These are phyloP conservation scores for Chrysopogon serrulatus DNA, from an alignment of 176 grass and related monocot species.

Conservation along the genomic window DNA sequence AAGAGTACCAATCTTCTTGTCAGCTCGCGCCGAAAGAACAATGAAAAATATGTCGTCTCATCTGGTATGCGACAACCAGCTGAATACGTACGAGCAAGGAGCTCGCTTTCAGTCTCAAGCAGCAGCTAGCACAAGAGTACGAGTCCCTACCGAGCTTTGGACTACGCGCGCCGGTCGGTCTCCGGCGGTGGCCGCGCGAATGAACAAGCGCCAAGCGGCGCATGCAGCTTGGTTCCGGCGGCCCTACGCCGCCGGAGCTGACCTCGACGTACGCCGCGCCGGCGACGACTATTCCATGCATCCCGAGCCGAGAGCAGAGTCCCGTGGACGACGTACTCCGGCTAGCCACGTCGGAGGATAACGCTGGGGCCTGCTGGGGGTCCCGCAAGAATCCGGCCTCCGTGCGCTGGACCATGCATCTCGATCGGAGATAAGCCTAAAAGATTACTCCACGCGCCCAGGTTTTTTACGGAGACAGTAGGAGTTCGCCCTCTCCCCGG, in stretches of 20 bases:
- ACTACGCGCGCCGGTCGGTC: neutral
- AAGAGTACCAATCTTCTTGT: too few species aligned
- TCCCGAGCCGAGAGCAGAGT: too few species aligned
- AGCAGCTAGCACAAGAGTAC: too few species aligned
- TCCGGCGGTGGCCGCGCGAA: neutral
- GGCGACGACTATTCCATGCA: neutral
- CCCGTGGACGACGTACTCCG: slow-evolving; percentile 6
- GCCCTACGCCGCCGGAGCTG: neutral
- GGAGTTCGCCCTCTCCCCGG: too few species aligned
- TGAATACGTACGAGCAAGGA: too few species aligned
- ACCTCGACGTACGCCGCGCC: neutral
- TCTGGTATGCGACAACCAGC: too few species aligned
- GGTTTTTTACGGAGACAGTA: too few species aligned
- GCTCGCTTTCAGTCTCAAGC: neutral
- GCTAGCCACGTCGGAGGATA: slow-evolving; percentile 23
- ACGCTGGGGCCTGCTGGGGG: neutral
- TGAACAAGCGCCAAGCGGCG: neutral
- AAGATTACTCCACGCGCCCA: too few species aligned
- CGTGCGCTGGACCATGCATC: too few species aligned
- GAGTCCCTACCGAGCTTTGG: neutral
- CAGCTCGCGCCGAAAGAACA: too few species aligned
- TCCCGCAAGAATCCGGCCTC: neutral
- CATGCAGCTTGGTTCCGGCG: neutral
- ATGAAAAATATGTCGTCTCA: too few species aligned
- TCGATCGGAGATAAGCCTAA: too few species aligned